phyloP scores from a whole-genome alignment of 257 asterid genomes.

The Solanum arcanum region DNA sequence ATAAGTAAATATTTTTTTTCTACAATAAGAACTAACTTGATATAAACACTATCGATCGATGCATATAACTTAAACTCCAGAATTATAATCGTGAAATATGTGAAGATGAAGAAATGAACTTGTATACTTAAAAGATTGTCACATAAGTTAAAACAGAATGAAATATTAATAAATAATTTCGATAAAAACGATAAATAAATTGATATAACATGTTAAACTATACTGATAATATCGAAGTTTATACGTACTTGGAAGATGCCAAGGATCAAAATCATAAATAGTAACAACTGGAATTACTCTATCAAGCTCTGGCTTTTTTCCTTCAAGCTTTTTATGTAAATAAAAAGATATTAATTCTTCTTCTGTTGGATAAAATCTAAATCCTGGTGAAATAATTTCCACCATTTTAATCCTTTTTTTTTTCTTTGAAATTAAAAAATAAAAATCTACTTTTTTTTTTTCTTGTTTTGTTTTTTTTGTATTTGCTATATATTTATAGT shows the following conservation, averaged over 20 bases:
- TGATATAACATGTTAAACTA: background rate
- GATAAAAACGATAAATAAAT: background rate
- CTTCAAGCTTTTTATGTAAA: constrained; percentile 41
- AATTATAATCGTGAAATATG: background rate
- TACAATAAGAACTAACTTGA: background rate
- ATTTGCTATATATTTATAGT: background rate
- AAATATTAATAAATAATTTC: background rate
- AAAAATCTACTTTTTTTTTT: background rate
- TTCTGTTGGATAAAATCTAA: constrained; percentile 78
- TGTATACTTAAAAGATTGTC: background rate
- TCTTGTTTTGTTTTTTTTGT: background rate
- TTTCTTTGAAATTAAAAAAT: background rate
- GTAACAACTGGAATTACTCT: constrained; percentile 51
- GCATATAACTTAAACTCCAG: background rate
- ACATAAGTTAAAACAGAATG: background rate
- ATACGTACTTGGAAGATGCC: constrained; percentile 55
- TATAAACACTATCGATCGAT: background rate
- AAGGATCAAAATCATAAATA: constrained; percentile 54
- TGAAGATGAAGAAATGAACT: background rate
- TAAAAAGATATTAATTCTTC: constrained; percentile 69
- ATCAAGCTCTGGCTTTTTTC: constrained; percentile 5
- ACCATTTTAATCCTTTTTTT: constrained; percentile 5
- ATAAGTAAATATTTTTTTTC: background rate
- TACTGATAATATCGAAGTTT: background rate
- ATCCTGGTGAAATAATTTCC: constrained; percentile 38